Conservation (phyloP, 371 early-diverging fungal genomes). For the Lichtheimia corymbifera region DNA sequence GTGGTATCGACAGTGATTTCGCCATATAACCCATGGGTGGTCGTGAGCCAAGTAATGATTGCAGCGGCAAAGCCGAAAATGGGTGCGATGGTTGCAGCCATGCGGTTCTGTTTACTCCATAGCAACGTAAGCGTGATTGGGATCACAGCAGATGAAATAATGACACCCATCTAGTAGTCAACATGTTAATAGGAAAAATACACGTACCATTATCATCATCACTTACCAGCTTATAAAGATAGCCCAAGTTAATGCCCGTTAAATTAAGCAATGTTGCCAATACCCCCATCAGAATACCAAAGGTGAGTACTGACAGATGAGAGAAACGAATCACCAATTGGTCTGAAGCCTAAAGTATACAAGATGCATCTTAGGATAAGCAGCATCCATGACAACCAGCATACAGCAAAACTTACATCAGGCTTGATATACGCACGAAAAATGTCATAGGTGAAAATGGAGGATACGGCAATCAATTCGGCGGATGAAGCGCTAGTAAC, state of each 20-base stretch:
- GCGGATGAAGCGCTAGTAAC: slow-evolving; percentile 71
- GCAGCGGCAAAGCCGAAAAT: slow-evolving; percentile 56
- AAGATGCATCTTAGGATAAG: background rate
- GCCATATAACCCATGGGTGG: slow-evolving; percentile 54
- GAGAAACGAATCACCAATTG: slow-evolving; percentile 60
- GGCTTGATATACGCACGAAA: slow-evolving; percentile 70
- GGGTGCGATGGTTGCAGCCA: slow-evolving; percentile 57
- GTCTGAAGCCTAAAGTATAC: slow-evolving; percentile 44
- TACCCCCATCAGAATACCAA: slow-evolving; percentile 70
- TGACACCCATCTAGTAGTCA: slow-evolving; percentile 58
- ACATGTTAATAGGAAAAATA: background rate
- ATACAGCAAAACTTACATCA: slow-evolving; percentile 9
- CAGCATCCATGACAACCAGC: background rate
- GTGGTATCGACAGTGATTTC: slow-evolving; percentile 57
- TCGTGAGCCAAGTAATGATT: slow-evolving; percentile 62
- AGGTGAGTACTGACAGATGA: slow-evolving; percentile 54
- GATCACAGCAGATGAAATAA: slow-evolving; percentile 65
- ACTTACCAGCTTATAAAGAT: slow-evolving; percentile 53
- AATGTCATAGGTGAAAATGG: slow-evolving; percentile 69
- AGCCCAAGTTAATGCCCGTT: slow-evolving; percentile 68
- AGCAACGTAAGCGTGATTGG: slow-evolving; percentile 65
- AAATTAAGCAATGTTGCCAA: slow-evolving; percentile 60
- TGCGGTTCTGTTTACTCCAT: slow-evolving; percentile 63
- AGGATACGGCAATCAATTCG: slow-evolving; percentile 71
- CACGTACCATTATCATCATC: background rate